These are phyloP conservation scores for Spongispora temasekensis DNA, from an alignment of 1,284 basidiomycete species.

Conservation along the genomic window DNA sequence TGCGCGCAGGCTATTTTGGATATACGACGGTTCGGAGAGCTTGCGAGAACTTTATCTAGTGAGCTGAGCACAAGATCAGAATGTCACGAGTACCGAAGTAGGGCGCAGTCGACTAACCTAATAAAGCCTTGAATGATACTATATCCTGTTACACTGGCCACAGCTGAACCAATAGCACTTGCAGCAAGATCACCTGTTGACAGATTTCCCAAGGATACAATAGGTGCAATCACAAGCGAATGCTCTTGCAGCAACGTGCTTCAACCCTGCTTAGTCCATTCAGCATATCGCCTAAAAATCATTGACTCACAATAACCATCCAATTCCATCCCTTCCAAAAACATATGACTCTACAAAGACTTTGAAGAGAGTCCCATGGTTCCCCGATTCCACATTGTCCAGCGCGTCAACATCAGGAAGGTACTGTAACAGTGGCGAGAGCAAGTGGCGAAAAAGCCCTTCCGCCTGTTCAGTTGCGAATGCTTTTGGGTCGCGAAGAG, in stretches of 20 bases:
- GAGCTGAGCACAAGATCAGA: constrained; percentile 16
- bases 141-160: constrained; percentile 30
- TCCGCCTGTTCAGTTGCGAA: constrained; percentile 23
- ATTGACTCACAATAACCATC: constrained; percentile 27
- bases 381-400: constrained; percentile 14
- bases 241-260: constrained; percentile 29
- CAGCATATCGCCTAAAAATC: not conserved
- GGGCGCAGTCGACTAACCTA: constrained; percentile 26
- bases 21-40: constrained; percentile 11
- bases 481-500: constrained; percentile 23
- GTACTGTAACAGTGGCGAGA: constrained; percentile 17
- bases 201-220: constrained; percentile 28
- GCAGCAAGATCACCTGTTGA: constrained; percentile 31
- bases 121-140: constrained; percentile 31
- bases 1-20: constrained; percentile 26
- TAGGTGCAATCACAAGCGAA: constrained; percentile 29
- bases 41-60: constrained; percentile 22
- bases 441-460: constrained; percentile 19
- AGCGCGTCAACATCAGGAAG: constrained; percentile 23
- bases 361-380: constrained; percentile 10
- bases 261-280: constrained; percentile 8
- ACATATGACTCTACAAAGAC: constrained; percentile 21
- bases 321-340: constrained; percentile 24
- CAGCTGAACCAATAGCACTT: constrained; percentile 26
- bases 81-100: not conserved